Evolutionary conservation across 768 basidiomycete species (phyloP), one percentile per base, ranked within the genome.

Genomic region (Mycena galopus): DNA sequence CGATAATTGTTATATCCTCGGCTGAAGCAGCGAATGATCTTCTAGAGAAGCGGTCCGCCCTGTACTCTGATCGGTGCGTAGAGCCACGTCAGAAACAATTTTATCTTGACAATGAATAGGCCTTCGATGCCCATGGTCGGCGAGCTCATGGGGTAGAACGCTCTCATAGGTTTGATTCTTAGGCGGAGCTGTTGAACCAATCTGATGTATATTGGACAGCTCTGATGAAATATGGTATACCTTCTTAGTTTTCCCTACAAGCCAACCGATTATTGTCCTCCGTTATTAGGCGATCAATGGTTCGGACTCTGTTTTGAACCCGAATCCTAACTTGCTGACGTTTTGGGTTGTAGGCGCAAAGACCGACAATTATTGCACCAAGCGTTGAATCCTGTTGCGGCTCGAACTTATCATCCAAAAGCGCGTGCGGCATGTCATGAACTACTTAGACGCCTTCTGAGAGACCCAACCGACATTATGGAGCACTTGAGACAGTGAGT

Each of bases 1-100:
- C 84, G 65, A 77, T 84, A 17, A 25, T 84, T 19, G 19, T 84
- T 25, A 50, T 84, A 25, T 82, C 83, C 64, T 77, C 70, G 0
- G 60, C 39, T 37, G 67, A 77, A 21, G 53, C 74, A 11, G 79
- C 83, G 9, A 44, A 79, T 29, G 84, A 82, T 44, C 76, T 84
- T 71, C 78, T 85, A 44, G 84, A 86, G n/a, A 84, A 82, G 71
- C 82, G 84, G 65, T 67, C 65, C 8, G 16, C 58, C 5, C 21
- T 63, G 4, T 72, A 72, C 27, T 72, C 71, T 7, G 65, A 66
- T 21, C 42, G 65, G 65, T 60, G 39, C 19, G 19, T 30, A 1
- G 10, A 19, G 3, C 30, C 55, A 21, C 30, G 8, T 10, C 32
- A 8, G 55, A 37, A 37, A 37, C 14, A 14, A 37, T 37, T 35